phyloP scores from a whole-genome alignment of 2,329 filamentous ascomycete genomes.

The Coleophoma eucalyptorum region DNA sequence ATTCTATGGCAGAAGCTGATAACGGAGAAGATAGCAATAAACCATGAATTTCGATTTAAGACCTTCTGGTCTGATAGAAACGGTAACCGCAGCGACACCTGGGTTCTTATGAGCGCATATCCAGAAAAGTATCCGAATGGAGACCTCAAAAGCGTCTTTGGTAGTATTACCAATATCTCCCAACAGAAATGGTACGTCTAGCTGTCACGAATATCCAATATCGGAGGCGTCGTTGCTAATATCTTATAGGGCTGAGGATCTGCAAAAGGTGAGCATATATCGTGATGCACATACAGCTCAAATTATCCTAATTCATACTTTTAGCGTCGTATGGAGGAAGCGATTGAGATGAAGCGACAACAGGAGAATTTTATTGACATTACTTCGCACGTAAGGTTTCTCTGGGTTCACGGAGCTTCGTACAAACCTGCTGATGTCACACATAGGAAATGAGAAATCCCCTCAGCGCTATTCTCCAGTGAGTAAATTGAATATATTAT shows the following conservation, averaged over 20 bases:
- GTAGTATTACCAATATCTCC: constrained; percentile 81
- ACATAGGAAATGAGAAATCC: constrained; percentile 64
- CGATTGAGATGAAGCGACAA: constrained; percentile 73
- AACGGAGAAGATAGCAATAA: constrained; percentile 58
- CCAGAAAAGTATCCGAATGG: constrained; percentile 65
- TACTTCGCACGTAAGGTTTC: constrained; percentile 50
- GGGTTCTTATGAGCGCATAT: constrained; percentile 74
- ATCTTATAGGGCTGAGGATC: constrained; percentile 56
- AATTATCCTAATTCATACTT: too few species aligned
- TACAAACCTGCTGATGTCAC: too few species aligned
- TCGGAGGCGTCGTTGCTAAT: too few species aligned
- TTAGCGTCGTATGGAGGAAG: constrained; percentile 68
- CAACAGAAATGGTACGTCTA: constrained; percentile 63
- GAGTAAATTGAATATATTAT: background rate
- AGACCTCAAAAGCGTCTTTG: constrained; percentile 70
- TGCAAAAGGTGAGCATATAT: constrained; percentile 49
- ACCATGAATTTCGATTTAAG: constrained; percentile 74
- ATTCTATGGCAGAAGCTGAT: constrained; percentile 61
- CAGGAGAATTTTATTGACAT: constrained; percentile 72
- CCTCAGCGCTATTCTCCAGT: constrained; percentile 67
- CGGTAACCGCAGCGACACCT: constrained; percentile 61
- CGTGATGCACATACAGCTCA: too few species aligned
- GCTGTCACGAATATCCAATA: too few species aligned
- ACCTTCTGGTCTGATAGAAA: constrained; percentile 57
- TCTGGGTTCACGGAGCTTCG: too few species aligned